phyloP scores from a whole-genome alignment of 441 rosid genomes.

The Mallotus japonicus region DNA sequence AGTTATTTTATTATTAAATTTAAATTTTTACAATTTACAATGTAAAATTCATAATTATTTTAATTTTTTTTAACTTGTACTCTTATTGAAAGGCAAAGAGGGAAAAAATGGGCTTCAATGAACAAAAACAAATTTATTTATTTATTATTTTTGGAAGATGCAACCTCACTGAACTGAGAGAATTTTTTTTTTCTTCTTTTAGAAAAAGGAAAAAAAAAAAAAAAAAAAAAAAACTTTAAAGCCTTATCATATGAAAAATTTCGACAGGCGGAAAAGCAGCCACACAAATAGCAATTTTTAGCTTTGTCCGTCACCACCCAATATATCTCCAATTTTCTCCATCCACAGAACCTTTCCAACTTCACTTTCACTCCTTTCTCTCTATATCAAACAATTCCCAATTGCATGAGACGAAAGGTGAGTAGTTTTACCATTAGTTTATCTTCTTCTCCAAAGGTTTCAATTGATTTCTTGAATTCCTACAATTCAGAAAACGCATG shows the following conservation, averaged over 20 bases:
- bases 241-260: constrained; percentile 20
- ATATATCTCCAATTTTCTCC: neutral
- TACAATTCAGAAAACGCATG: neutral
- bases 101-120: too few relatives aligned
- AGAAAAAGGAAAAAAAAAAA: neutral
- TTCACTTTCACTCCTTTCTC: neutral
- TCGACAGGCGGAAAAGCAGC: constrained; percentile 17
- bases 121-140: too few relatives aligned
- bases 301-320: constrained; percentile 1
- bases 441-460: neutral
- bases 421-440: neutral
- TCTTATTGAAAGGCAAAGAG: too few relatives aligned
- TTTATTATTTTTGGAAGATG: too few relatives aligned
- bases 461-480: neutral
- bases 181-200: too few relatives aligned
- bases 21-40: too few relatives aligned
- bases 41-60: too few relatives aligned
- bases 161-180: too few relatives aligned
- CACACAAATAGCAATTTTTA: constrained; percentile 14
- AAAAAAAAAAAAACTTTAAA: neutral
- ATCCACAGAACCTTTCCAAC: constrained; percentile 1
- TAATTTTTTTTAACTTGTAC: too few relatives aligned
- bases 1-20: too few relatives aligned
- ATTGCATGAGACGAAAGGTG: constrained; percentile 14
- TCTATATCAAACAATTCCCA: neutral